Evolutionary conservation across 257 asterid genomes (phyloP).

Genomic region (Solanum virginianum): DNA sequence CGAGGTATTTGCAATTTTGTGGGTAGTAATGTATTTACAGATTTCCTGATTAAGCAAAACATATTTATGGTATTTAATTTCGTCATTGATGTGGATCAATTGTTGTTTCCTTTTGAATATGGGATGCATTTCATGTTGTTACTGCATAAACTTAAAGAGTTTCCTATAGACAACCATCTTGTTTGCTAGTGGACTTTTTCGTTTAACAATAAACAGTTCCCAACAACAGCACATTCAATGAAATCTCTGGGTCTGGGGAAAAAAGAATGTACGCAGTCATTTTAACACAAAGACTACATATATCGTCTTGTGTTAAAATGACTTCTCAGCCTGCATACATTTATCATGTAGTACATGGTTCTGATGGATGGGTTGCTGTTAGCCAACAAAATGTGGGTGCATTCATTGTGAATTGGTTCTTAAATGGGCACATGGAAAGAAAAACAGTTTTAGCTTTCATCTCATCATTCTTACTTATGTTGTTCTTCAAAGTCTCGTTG

Average conservation of each 20-base stretch:
- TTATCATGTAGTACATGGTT: not conserved
- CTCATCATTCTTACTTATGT: not conserved
- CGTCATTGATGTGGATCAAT: not conserved
- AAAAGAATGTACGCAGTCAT: no score
- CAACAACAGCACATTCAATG: no score
- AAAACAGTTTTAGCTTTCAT: not conserved
- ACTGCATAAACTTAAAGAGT: not conserved
- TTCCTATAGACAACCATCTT: not conserved
- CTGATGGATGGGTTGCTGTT: not conserved
- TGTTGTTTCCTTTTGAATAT: not conserved
- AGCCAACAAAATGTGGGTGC: not conserved
- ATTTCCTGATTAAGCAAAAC: not conserved
- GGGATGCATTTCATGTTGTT: not conserved
- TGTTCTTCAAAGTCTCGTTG: not conserved
- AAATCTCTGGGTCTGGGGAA: no score
- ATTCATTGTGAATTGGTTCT: not conserved
- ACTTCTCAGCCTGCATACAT: not conserved
- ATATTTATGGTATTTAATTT: not conserved
- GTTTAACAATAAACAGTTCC: not conserved
- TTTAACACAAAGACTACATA: no score
- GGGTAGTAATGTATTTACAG: not conserved
- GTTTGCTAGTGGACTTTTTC: not conserved
- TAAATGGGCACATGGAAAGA: not conserved
- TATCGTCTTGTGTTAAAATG: no score
- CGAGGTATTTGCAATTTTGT: not conserved